Percentiles rank a stretch among this genome's conserved stretches.
Conservation (phyloP, 75 land plant genomes). For the Cryptomeria japonica region DNA sequence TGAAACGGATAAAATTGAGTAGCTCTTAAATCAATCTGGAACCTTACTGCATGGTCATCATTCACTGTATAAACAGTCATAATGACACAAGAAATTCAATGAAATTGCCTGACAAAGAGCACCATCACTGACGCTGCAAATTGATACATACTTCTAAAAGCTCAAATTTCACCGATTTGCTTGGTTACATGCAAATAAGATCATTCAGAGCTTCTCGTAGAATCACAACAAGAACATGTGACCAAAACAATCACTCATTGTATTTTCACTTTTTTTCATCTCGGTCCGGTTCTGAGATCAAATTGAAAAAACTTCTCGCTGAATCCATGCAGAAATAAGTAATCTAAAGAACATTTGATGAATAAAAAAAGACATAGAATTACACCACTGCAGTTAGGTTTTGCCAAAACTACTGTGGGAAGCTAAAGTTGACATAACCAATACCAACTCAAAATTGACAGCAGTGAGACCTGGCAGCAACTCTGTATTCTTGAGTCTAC, state of each 20-base stretch:
- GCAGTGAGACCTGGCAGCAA: neutral
- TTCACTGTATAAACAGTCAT: neutral
- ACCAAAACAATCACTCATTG: neutral
- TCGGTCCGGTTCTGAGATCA: neutral
- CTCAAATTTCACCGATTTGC: neutral
- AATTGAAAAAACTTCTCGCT: neutral
- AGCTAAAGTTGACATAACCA: neutral
- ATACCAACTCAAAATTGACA: neutral
- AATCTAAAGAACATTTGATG: neutral
- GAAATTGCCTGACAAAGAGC: neutral
- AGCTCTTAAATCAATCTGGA: neutral
- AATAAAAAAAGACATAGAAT: neutral
- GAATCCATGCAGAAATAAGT: neutral
- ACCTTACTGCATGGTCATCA: neutral
- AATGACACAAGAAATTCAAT: neutral
- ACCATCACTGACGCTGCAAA: neutral
- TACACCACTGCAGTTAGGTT: constrained; percentile 6
- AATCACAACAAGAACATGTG: neutral
- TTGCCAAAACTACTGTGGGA: constrained; percentile 8
- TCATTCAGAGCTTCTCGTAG: neutral
- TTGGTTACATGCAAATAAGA: neutral
- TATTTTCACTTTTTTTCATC: neutral
- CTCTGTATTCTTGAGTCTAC: neutral
- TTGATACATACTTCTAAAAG: neutral
- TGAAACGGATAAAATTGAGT: neutral